A percentile compares a stretch with the other conserved stretches of the same genome.
Evolutionary conservation across 345 rosid genomes (phyloP).

Genomic region (Hibiscus trionum): DNA sequence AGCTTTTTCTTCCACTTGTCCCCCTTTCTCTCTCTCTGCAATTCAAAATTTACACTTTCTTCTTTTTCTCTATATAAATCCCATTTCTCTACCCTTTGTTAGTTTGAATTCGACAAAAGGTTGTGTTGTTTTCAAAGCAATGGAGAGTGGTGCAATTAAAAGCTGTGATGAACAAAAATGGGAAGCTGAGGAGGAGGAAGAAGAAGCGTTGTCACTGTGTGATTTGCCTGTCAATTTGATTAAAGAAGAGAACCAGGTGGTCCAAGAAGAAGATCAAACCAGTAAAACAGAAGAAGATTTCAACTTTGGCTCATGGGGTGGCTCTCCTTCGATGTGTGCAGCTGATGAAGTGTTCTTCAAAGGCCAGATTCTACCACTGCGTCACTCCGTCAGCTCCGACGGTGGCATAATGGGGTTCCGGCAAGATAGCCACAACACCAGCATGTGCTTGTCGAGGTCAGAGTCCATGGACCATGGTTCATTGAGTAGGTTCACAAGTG

Average conservation of each 20-base stretch:
- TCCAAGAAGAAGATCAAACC: conserved; percentile 13
- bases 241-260: conserved; percentile 9
- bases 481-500: conserved; percentile 18
- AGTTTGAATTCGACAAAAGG: not conserved
- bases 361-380: conserved; percentile 63
- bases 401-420: conserved; percentile 17
- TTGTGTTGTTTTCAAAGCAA: not conserved
- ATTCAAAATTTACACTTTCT: conserved; percentile 16
- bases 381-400: conserved; percentile 54
- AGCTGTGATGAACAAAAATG: conserved; percentile 8
- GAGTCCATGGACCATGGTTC: conserved; percentile 45
- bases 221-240: conserved; percentile 48
- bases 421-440: conserved; percentile 8
- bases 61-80: conserved; percentile 5
- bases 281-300: conserved; percentile 36
- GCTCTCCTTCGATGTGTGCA: conserved; percentile 41
- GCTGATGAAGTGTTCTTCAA: conserved; percentile 72
- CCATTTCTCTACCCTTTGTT: not conserved
- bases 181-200: conserved; percentile 44
- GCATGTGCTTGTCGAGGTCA: conserved; percentile 36
- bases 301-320: conserved; percentile 43
- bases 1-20: conserved; percentile 27
- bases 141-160: conserved; percentile 14
- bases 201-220: conserved; percentile 60
- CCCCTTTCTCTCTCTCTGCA: conserved; percentile 7